Evolutionary conservation across 305 asterid species (phyloP), one percentile per base, ranked within the genome.

Genomic region (Plantago coronopus): DNA sequence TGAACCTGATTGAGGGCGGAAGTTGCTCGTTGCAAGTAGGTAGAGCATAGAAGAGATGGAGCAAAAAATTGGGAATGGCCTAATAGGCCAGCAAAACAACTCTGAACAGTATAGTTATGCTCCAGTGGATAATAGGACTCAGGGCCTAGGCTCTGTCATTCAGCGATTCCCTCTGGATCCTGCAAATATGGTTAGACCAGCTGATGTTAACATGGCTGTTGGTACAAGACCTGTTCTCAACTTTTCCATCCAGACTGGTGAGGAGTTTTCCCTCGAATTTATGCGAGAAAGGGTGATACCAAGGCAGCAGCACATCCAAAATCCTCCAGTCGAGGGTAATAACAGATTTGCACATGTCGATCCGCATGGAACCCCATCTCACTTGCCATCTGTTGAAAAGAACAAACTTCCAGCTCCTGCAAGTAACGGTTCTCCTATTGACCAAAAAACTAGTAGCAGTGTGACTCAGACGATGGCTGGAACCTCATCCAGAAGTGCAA

Each of bases 261-360:
- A 90, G 83, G 97, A 85, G 77, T 87, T 90, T 66, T 83, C 95
- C 67, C 79, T 90, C 64, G 97, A 87, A 70, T 87, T 90, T 67
- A 90, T 90, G 95, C 80, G 97, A 75, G 97, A 90, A 58, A 79
- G 96, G 75, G 91, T 82, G 59, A 83, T 83, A 71, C 91, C 95
- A 19, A 75, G 75, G 78, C 88, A 70, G 79, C 91, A 72, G 37
- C 76, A 76, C 43, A 53, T 80, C 67, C 85, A 78, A 54, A 80
- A 76, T 76, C 65, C 81, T 40, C 51, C 83, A 55, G 77, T 75
- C 62, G 94, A 83, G 65, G 72, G 83, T 70, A 65, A 40, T 64
- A 76, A 48, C 43, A 74, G 76, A 70, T 65, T 76, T 64, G 48
- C 77, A 22, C 75, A 81, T 69, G 49, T 77, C 74, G 88, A 84